Percentiles rank a stretch among this genome's conserved stretches.
Evolutionary conservation across 1,284 basidiomycete genomes (phyloP).

Genomic region (Flammula alnicola): DNA sequence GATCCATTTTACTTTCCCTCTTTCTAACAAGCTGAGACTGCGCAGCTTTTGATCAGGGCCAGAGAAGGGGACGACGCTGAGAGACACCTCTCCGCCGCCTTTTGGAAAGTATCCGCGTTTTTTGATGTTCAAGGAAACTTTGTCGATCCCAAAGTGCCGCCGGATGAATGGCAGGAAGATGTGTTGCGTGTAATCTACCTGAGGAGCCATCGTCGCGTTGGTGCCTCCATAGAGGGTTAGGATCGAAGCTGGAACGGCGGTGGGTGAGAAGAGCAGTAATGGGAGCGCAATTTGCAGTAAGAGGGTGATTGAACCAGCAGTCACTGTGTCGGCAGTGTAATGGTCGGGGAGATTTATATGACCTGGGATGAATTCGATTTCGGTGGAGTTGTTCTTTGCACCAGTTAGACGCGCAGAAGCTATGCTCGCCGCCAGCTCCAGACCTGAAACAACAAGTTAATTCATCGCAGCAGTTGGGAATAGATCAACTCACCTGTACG

Average conservation of each 20-base stretch:
- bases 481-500: slow-evolving; percentile 52
- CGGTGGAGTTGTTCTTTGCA: slow-evolving; percentile 51
- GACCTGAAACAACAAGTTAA: slow-evolving; percentile 45
- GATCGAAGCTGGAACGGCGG: slow-evolving; percentile 36
- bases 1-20: slow-evolving; percentile 56
- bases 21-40: slow-evolving; percentile 51
- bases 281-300: slow-evolving; percentile 74
- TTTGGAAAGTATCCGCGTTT: slow-evolving; percentile 71
- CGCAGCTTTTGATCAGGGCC: slow-evolving; percentile 43
- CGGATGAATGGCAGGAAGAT: slow-evolving; percentile 69
- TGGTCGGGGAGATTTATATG: slow-evolving; percentile 45
- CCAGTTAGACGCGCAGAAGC: slow-evolving; percentile 56
- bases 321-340: slow-evolving; percentile 63
- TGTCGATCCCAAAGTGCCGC: slow-evolving; percentile 52
- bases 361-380: slow-evolving; percentile 58
- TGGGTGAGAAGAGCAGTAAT: slow-evolving; percentile 58
- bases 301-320: slow-evolving; percentile 71
- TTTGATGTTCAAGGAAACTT: slow-evolving; percentile 44
- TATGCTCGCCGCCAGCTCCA: slow-evolving; percentile 64
- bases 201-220: slow-evolving; percentile 69
- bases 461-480: background rate
- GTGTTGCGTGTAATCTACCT: slow-evolving; percentile 68
- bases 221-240: slow-evolving; percentile 70
- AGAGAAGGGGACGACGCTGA: slow-evolving; percentile 44
- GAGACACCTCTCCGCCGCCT: slow-evolving; percentile 65